Conservation (phyloP, 192 early-diverging fungal genomes). For the Umbelopsis sp. region DNA sequence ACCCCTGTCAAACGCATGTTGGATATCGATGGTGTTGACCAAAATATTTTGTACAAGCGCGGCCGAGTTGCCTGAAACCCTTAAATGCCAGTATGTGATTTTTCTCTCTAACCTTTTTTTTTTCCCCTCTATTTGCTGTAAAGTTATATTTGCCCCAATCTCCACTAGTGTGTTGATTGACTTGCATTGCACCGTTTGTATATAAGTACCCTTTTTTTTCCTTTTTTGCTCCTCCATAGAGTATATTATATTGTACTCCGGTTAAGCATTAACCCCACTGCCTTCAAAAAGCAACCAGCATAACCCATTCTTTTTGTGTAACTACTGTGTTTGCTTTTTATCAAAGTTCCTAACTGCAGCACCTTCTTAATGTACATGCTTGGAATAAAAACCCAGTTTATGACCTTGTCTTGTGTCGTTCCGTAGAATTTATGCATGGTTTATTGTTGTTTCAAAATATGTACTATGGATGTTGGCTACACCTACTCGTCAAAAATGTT, state of each 20-base stretch:
- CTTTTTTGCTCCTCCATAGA: not conserved
- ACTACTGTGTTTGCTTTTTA: not conserved
- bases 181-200: not conserved
- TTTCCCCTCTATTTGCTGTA: not conserved
- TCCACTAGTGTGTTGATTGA: not conserved
- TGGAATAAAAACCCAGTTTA: not conserved
- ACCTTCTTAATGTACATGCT: not conserved
- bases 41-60: not conserved
- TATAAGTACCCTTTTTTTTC: not conserved
- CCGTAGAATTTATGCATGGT: not conserved
- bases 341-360: not conserved
- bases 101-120: not conserved
- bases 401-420: no score
- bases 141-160: no score
- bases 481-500: slow-evolving; percentile 27
- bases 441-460: not conserved
- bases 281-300: not conserved
- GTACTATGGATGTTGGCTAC: not conserved
- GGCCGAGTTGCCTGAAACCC: not conserved
- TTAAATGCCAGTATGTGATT: not conserved
- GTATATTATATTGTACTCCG: not conserved
- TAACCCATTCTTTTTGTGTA: not conserved
- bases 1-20: not conserved
- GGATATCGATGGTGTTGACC: not conserved
- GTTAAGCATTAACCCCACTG: not conserved